A percentile compares a stretch with the other conserved stretches of the same genome.
phyloP scores from a whole-genome alignment of 768 basidiomycete genomes.

The Crucibulum laeve region DNA sequence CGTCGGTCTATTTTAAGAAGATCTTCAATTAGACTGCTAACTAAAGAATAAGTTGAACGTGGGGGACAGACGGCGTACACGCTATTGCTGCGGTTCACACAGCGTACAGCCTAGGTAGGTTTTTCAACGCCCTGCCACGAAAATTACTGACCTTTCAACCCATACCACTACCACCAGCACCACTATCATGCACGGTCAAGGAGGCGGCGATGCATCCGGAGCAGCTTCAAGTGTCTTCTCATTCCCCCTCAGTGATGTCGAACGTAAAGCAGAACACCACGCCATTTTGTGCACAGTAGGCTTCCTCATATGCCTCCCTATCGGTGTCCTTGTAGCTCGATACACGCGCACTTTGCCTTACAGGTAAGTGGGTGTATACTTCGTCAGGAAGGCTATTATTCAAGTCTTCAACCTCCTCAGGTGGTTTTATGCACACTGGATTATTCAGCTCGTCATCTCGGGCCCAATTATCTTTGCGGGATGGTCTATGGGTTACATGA shows the following conservation, averaged over 20 bases:
- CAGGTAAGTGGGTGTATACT: slow-evolving; percentile 23
- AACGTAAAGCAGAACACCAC: slow-evolving; percentile 38
- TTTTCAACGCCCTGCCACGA: not conserved
- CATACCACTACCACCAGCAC: not conserved
- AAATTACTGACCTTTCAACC: too few species aligned
- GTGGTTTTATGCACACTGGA: slow-evolving; percentile 48
- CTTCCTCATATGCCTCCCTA: slow-evolving; percentile 53
- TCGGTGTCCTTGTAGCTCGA: slow-evolving; percentile 53
- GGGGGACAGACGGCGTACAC: not conserved
- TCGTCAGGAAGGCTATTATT: not conserved
- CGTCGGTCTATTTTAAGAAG: not conserved
- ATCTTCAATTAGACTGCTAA: not conserved
- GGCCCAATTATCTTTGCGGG: slow-evolving; percentile 52
- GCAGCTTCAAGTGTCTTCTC: not conserved
- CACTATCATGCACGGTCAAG: not conserved
- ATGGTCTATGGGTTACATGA: slow-evolving; percentile 37
- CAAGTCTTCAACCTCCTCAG: slow-evolving; percentile 16
- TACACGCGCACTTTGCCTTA: slow-evolving; percentile 47
- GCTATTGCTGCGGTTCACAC: slow-evolving; percentile 14
- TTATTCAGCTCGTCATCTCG: slow-evolving; percentile 45
- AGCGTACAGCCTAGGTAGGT: not conserved
- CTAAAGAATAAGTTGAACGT: too few species aligned
- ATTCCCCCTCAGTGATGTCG: slow-evolving; percentile 15
- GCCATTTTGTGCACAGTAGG: slow-evolving; percentile 48
- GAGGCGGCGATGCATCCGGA: not conserved